Conservation (phyloP, 805 yeast genomes). For the Blastobotrys parvus region DNA sequence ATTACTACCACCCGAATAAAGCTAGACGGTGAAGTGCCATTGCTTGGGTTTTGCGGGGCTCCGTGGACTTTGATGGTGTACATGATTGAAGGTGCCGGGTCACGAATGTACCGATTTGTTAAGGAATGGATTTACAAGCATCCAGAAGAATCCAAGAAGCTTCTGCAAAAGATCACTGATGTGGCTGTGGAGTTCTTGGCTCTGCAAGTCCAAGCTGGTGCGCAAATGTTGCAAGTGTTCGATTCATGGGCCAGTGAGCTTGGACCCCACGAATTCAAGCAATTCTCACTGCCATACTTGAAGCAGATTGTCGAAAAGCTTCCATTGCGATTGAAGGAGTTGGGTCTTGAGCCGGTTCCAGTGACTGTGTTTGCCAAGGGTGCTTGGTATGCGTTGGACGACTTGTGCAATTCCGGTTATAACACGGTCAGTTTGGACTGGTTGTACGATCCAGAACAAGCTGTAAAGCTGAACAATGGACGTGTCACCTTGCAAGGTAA, state of each 20-base stretch:
- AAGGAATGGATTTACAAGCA: conserved; percentile 86
- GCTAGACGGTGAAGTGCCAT: conserved; percentile 83
- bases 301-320: conserved; percentile 63
- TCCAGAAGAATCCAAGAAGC: conserved; percentile 59
- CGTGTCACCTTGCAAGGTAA: conserved; percentile 90
- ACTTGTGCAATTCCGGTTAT: conserved; percentile 71
- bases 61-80: conserved; percentile 97
- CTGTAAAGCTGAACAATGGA: conserved; percentile 63
- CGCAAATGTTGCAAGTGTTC: conserved; percentile 94
- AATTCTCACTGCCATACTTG: conserved; percentile 84
- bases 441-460: conserved; percentile 78
- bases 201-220: conserved; percentile 93
- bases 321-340: conserved; percentile 59
- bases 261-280: conserved; percentile 80
- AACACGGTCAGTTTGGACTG: conserved; percentile 90
- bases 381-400: conserved; percentile 93
- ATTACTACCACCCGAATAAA: conserved; percentile 82
- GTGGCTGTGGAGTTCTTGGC: conserved; percentile 89
- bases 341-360: conserved; percentile 77
- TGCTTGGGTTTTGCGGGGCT: conserved; percentile 93
- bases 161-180: conserved; percentile 73
- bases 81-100: conserved; percentile 97
- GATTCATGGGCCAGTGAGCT: conserved; percentile 98
- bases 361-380: conserved; percentile 90
- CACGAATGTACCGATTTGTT: conserved; percentile 82